Evolutionary conservation across 1,284 basidiomycete species (phyloP).

Genomic region (Trichosporon coremiiforme): DNA sequence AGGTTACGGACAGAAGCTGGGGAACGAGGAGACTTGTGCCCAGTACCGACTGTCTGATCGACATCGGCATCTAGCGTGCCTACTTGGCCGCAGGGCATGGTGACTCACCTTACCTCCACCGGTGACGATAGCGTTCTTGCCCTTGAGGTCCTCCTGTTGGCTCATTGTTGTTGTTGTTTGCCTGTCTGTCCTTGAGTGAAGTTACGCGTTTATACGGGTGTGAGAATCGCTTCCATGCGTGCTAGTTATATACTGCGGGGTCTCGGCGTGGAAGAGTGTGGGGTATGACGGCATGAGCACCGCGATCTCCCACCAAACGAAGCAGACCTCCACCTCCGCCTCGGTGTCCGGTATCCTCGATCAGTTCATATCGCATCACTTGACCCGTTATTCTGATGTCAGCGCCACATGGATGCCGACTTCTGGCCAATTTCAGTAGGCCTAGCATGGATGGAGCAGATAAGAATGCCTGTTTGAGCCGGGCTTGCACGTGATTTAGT

Average conservation of each 20-base stretch:
- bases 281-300: neutral
- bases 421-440: neutral
- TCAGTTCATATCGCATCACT: neutral
- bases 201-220: neutral
- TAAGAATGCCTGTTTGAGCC: neutral
- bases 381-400: neutral
- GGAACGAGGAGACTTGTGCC: too few relatives aligned
- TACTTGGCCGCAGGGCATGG: neutral
- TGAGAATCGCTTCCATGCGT: neutral
- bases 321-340: neutral
- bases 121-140: conserved; percentile 33
- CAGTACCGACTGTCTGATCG: too few relatives aligned
- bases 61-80: neutral
- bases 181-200: neutral
- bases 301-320: neutral
- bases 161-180: conserved; percentile 1
- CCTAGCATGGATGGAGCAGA: neutral
- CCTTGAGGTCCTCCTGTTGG: conserved; percentile 28
- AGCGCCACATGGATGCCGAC: neutral
- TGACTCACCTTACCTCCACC: conserved; percentile 32
- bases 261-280: neutral
- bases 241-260: neutral
- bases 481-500: neutral
- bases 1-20: too few relatives aligned
- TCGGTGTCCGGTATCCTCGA: neutral